These are phyloP conservation scores for Nothopassalora personata DNA, from an alignment of 2,329 filamentous ascomycete genomes.

Conservation along the genomic window DNA sequence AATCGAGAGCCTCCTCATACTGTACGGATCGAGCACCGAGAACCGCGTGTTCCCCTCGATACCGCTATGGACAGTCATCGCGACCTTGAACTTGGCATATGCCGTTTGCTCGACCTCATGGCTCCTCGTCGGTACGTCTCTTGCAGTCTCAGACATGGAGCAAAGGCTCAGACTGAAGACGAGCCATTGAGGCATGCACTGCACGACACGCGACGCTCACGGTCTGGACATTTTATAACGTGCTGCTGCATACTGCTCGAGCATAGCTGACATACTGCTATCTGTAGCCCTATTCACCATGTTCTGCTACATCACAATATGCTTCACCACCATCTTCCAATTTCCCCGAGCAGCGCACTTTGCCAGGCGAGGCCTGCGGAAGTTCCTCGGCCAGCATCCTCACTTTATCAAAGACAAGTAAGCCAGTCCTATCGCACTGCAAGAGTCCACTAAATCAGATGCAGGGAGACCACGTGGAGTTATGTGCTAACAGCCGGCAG, in stretches of 20 bases:
- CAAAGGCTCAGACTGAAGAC: too few relatives aligned
- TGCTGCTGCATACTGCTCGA: too few relatives aligned
- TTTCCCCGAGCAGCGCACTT: constrained; percentile 38
- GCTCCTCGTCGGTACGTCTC: constrained; percentile 40
- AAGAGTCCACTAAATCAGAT: not conserved
- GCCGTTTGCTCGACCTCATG: constrained; percentile 48
- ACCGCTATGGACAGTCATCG: constrained; percentile 45
- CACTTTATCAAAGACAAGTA: constrained; percentile 48
- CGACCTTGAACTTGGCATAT: constrained; percentile 45
- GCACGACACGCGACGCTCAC: too few relatives aligned
- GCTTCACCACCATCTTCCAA: constrained; percentile 44
- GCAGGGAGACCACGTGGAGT: not conserved
- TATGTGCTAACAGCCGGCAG: not conserved
- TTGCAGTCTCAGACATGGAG: too few relatives aligned
- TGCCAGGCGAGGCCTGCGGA: constrained; percentile 34
- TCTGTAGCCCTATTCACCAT: constrained; percentile 32
- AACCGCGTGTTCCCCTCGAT: constrained; percentile 41
- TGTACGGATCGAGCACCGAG: constrained; percentile 23
- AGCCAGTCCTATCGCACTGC: not conserved
- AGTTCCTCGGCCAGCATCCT: constrained; percentile 37
- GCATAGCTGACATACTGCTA: too few relatives aligned
- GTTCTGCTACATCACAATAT: constrained; percentile 39
- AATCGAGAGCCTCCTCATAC: constrained; percentile 23
- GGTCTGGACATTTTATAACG: too few relatives aligned
- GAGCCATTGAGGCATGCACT: too few relatives aligned